phyloP scores from a whole-genome alignment of 768 basidiomycete species.

The Russula vinacea region DNA sequence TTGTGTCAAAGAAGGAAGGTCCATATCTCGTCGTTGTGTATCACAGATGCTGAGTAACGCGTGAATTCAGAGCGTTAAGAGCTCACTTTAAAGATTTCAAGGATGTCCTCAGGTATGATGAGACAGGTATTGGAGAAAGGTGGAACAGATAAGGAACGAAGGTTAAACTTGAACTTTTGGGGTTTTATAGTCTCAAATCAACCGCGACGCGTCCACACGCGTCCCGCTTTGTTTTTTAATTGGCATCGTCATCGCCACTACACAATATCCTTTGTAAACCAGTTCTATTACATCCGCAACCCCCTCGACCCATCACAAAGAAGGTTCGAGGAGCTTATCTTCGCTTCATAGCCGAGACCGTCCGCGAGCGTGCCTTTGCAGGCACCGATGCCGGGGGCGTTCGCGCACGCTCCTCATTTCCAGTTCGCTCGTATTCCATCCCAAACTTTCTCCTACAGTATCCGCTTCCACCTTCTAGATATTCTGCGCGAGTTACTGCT shows the following conservation, averaged over 20 bases:
- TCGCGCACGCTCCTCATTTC: conserved; percentile 13
- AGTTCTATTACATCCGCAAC: conserved; percentile 16
- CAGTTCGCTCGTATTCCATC: conserved; percentile 26
- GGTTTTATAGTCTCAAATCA: conserved; percentile 25
- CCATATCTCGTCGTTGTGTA: conserved; percentile 46
- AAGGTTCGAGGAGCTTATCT: conserved; percentile 13
- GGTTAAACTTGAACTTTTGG: conserved; percentile 5
- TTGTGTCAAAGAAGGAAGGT: conserved; percentile 68
- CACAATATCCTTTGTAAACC: neutral
- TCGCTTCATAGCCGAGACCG: conserved; percentile 29
- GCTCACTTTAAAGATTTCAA: conserved; percentile 1
- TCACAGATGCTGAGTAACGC: conserved; percentile 7
- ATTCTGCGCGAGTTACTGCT: conserved; percentile 76
- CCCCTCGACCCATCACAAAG: conserved; percentile 2
- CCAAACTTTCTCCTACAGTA: conserved; percentile 72
- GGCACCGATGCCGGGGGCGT: conserved; percentile 13
- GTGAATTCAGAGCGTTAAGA: neutral
- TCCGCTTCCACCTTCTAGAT: conserved; percentile 75
- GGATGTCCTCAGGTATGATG: conserved; percentile 14
- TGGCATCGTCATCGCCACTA: neutral
- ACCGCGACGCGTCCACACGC: conserved; percentile 28
- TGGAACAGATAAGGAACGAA: neutral
- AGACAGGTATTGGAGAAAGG: conserved; percentile 21
- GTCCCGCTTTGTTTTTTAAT: neutral
- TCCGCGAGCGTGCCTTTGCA: conserved; percentile 22